phyloP scores from a whole-genome alignment of 2,329 filamentous ascomycete species.

The Monosporascus sp. region DNA sequence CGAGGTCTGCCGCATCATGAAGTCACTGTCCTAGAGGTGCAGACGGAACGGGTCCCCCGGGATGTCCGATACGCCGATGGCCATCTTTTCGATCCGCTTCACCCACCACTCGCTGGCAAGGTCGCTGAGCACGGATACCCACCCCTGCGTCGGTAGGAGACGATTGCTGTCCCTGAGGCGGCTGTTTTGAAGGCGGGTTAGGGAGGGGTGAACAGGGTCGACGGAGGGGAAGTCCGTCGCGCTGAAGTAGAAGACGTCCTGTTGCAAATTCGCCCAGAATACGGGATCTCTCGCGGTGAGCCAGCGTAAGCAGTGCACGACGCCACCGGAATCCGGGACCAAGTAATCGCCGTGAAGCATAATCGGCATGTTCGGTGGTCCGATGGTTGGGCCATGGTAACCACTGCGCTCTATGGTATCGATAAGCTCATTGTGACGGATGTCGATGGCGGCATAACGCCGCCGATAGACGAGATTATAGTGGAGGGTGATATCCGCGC shows the following conservation, averaged over 20 bases:
- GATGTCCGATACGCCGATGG: background rate
- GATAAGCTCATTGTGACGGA: background rate
- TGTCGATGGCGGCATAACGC: background rate
- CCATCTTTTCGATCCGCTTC: background rate
- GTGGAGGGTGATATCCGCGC: background rate
- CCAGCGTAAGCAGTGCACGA: background rate
- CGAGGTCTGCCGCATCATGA: background rate
- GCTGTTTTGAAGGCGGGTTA: too few species aligned
- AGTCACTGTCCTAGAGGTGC: background rate
- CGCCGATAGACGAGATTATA: background rate
- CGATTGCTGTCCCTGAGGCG: too few species aligned
- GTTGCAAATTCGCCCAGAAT: background rate
- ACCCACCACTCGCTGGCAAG: background rate
- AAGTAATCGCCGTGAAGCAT: background rate
- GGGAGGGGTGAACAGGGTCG: too few species aligned
- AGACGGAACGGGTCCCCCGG: background rate
- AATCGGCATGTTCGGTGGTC: background rate
- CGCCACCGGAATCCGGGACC: background rate
- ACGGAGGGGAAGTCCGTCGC: background rate
- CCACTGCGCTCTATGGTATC: background rate
- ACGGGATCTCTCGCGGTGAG: background rate
- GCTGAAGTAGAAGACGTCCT: background rate
- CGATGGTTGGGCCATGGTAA: background rate
- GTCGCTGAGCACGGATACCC: background rate
- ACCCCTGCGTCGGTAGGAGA: too few species aligned